Evolutionary conservation across 2,329 filamentous ascomycete species (phyloP).

Genomic region (Hortaea sp.): DNA sequence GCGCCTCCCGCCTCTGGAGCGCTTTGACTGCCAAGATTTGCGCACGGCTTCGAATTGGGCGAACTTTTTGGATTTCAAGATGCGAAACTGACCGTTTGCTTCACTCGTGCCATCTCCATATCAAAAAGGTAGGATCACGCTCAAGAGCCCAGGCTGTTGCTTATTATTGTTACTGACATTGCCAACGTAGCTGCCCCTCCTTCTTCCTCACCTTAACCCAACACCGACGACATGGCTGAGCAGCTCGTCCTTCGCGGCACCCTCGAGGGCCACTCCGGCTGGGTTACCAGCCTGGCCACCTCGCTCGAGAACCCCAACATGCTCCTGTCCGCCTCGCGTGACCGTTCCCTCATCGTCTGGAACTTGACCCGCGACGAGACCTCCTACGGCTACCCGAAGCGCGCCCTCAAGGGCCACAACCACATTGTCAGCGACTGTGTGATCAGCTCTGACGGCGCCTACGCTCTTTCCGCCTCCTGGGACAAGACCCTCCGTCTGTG

Average conservation of each 20-base stretch:
- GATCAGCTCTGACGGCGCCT: slow-evolving; percentile 98
- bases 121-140: too few relatives aligned
- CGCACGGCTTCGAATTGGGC: too few relatives aligned
- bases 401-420: slow-evolving; percentile 95
- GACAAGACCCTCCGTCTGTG: slow-evolving; percentile 99
- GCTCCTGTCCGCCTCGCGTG: slow-evolving; percentile 93
- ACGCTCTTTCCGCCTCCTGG: slow-evolving; percentile 97
- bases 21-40: too few relatives aligned
- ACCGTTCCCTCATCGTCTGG: slow-evolving; percentile 99
- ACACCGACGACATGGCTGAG: slow-evolving; percentile 25
- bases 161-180: too few relatives aligned
- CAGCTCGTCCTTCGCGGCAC: slow-evolving; percentile 35
- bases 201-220: not conserved
- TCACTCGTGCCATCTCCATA: too few relatives aligned
- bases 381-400: slow-evolving; percentile 98
- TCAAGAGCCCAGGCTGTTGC: too few relatives aligned
- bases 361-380: slow-evolving; percentile 98
- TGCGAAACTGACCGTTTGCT: too few relatives aligned
- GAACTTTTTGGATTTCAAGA: too few relatives aligned
- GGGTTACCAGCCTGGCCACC: slow-evolving; percentile 97
- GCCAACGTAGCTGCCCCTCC: too few relatives aligned
- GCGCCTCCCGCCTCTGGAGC: too few relatives aligned
- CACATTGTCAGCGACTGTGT: slow-evolving; percentile 99
- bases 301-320: slow-evolving; percentile 99
- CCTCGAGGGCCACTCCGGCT: slow-evolving; percentile 85